phyloP scores from a whole-genome alignment of 2,329 filamentous ascomycete genomes.

The Arthrobotrys entomopaga region DNA sequence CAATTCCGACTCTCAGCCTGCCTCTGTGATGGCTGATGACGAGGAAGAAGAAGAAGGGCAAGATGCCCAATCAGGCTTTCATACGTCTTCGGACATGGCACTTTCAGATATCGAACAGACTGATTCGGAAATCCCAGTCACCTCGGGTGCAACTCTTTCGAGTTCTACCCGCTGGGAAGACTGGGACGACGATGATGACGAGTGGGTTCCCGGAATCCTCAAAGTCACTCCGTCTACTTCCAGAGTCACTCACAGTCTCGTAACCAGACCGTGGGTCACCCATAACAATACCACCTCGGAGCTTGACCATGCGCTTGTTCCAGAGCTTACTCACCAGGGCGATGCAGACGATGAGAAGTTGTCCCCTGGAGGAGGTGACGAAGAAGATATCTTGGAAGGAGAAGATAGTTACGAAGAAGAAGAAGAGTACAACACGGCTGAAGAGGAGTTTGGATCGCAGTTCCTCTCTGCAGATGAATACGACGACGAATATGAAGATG shows the following conservation, averaged over 20 bases:
- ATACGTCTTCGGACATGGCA: neutral
- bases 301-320: slow-evolving; percentile 18
- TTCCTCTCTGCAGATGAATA: slow-evolving; percentile 3
- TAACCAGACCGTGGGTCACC: slow-evolving; percentile 17
- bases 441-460: neutral
- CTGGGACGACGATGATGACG: slow-evolving; percentile 34
- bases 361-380: slow-evolving; percentile 5
- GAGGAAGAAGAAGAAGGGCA: too few species aligned
- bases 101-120: slow-evolving; percentile 4
- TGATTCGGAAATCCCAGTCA: neutral
- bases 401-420: slow-evolving; percentile 1
- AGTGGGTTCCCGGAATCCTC: slow-evolving; percentile 40
- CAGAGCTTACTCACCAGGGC: neutral
- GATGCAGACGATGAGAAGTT: neutral
- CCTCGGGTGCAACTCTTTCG: neutral
- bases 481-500: too few species aligned
- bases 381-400: neutral
- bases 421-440: neutral
- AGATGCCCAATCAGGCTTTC: neutral
- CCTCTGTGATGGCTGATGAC: slow-evolving; percentile 8
- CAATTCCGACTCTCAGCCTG: neutral
- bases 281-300: slow-evolving; percentile 20
- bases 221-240: neutral
- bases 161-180: slow-evolving; percentile 17
- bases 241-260: slow-evolving; percentile 6